These are phyloP conservation scores for Rhypophila decipiens DNA, from an alignment of 495 filamentous ascomycete species.

Conservation along the genomic window DNA sequence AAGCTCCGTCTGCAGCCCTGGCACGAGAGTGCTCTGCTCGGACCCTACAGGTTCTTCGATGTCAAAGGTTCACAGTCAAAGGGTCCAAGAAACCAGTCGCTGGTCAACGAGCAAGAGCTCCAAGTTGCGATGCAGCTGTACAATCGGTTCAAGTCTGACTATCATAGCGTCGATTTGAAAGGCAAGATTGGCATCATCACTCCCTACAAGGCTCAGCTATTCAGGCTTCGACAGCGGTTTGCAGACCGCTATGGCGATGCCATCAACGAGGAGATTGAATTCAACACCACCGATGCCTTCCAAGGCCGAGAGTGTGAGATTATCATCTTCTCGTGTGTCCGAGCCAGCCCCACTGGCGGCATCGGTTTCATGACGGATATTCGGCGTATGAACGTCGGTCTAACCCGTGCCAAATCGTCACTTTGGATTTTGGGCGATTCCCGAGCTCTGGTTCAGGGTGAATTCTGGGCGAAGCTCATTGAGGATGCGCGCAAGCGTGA, in stretches of 20 bases:
- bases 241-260: slow-evolving; percentile 59
- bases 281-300: slow-evolving; percentile 98
- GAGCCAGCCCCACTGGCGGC: slow-evolving; percentile 77
- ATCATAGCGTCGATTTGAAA: slow-evolving; percentile 57
- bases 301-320: slow-evolving; percentile 95
- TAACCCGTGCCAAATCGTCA: slow-evolving; percentile 92
- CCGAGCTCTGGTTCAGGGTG: slow-evolving; percentile 71
- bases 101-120: slow-evolving; percentile 84
- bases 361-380: slow-evolving; percentile 98
- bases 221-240: slow-evolving; percentile 69
- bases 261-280: slow-evolving; percentile 77
- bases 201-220: slow-evolving; percentile 91
- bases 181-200: slow-evolving; percentile 95
- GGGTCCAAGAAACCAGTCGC: slow-evolving; percentile 72
- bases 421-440: slow-evolving; percentile 95
- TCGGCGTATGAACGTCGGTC: slow-evolving; percentile 97
- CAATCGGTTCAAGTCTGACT: slow-evolving; percentile 67
- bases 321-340: slow-evolving; percentile 97
- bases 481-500: slow-evolving; percentile 67
- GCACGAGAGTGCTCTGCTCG: slow-evolving; percentile 75
- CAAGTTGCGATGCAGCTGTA: slow-evolving; percentile 80
- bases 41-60: slow-evolving; percentile 96
- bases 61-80: slow-evolving; percentile 80
- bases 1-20: slow-evolving; percentile 68
- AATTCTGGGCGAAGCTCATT: slow-evolving; percentile 84